Conservation (phyloP, 2,329 filamentous ascomycete genomes). For the Verticillium longisporum region DNA sequence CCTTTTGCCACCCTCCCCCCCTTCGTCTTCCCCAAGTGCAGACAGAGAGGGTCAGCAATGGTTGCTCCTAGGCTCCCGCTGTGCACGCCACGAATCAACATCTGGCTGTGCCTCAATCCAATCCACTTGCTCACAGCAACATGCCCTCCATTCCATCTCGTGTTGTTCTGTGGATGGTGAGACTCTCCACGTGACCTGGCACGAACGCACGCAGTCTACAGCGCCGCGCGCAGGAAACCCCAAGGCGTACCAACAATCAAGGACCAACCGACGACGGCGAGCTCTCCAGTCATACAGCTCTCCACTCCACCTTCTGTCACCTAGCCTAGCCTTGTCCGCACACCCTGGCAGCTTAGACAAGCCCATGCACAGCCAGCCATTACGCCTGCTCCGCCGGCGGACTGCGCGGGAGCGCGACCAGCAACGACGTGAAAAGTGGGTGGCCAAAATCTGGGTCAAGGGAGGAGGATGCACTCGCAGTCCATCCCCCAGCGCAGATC, state of each 20-base stretch:
- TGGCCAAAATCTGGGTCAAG: background rate
- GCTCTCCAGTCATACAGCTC: background rate
- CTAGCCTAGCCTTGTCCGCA: background rate
- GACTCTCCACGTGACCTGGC: background rate
- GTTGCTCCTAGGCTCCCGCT: background rate
- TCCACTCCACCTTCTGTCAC: background rate
- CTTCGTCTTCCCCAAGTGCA: too few species aligned
- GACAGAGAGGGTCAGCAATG: background rate
- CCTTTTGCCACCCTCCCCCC: too few species aligned
- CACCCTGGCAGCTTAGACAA: background rate
- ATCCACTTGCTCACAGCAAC: background rate
- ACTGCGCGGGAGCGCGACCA: background rate
- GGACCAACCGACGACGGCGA: background rate
- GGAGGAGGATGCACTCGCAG: background rate
- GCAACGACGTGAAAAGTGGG: too few species aligned
- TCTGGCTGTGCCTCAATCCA: background rate
- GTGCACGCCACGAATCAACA: background rate
- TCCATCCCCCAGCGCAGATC: background rate
- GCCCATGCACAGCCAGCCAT: background rate
- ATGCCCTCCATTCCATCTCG: slow-evolving; percentile 1
- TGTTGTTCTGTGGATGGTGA: background rate
- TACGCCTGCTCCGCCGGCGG: background rate
- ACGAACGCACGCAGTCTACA: background rate
- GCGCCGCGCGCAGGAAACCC: background rate
- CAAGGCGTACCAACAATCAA: background rate